These are phyloP conservation scores for Cystobasidium tubakii DNA, from an alignment of 768 basidiomycete genomes.

Conservation along the genomic window DNA sequence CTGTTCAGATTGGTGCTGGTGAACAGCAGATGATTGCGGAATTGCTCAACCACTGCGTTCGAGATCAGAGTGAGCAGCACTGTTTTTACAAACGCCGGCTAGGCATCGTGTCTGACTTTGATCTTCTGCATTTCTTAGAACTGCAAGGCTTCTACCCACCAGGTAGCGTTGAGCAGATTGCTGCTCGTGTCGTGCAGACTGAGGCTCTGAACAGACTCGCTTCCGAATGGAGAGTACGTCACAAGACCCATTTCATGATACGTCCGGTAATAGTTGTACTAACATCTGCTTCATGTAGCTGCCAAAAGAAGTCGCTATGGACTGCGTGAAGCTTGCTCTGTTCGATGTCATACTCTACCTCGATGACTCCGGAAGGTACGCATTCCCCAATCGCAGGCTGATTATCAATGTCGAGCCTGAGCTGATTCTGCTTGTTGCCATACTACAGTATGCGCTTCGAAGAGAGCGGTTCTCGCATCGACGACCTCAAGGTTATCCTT, in stretches of 20 bases:
- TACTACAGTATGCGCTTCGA: conserved; percentile 42
- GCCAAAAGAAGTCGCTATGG: conserved; percentile 51
- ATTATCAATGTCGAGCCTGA: too few relatives aligned
- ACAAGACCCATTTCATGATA: neutral
- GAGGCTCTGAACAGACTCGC: conserved; percentile 50
- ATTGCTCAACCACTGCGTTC: conserved; percentile 36
- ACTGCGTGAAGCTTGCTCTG: conserved; percentile 50
- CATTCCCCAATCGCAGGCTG: too few relatives aligned
- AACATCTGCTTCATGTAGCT: conserved; percentile 36
- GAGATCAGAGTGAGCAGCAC: conserved; percentile 48
- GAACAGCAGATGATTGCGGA: conserved; percentile 14
- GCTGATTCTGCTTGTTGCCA: too few relatives aligned
- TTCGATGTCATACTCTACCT: conserved; percentile 48
- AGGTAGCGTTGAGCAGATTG: conserved; percentile 50
- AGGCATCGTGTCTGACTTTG: too few relatives aligned
- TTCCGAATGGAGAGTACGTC: conserved; percentile 47
- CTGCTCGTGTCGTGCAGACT: conserved; percentile 49
- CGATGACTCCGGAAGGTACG: conserved; percentile 47
- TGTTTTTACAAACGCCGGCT: too few relatives aligned
- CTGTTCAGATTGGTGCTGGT: neutral
- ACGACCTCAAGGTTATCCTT: conserved; percentile 48
- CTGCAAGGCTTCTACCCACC: conserved; percentile 52
- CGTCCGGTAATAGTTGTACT: neutral
- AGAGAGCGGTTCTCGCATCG: conserved; percentile 52
- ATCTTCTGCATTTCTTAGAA: conserved; percentile 38